Conservation (phyloP, 108 stramenopile genomes). For the Nitzschia palea region DNA sequence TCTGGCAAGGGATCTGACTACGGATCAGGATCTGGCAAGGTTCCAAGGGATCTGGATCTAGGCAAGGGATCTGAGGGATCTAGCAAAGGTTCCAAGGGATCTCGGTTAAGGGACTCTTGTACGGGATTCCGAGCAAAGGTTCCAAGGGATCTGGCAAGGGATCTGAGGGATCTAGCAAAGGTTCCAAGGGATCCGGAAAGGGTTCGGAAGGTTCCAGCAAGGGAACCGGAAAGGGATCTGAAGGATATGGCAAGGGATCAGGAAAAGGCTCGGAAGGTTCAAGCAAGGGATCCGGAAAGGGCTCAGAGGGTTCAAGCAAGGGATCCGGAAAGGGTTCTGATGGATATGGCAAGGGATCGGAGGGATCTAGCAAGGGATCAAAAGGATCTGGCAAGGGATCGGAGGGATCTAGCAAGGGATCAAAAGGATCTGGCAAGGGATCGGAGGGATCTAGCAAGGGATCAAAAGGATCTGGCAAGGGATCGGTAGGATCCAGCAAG, state of each 20-base stretch:
- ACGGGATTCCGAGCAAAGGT: neutral
- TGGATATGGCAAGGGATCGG: constrained; percentile 3
- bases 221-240: neutral
- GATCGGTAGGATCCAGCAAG: neutral
- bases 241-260: neutral
- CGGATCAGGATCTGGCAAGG: too few relatives aligned
- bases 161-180: neutral
- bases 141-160: constrained; percentile 7
- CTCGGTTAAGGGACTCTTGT: neutral
- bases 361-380: constrained; percentile 1
- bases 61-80: constrained; percentile 13
- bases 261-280: neutral
- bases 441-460: constrained; percentile 4
- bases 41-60: neutral
- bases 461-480: neutral
- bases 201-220: neutral
- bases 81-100: constrained; percentile 14
- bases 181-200: neutral
- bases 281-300: neutral
- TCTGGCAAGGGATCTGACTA: constrained; percentile 8
- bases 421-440: neutral
- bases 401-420: neutral
- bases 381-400: constrained; percentile 1
- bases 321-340: constrained; percentile 2
- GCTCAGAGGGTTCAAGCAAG: neutral